Percentiles rank a stretch among this genome's conserved stretches.
Evolutionary conservation across 495 filamentous ascomycete species (phyloP).

Genomic region (Amniculicola lignicola): DNA sequence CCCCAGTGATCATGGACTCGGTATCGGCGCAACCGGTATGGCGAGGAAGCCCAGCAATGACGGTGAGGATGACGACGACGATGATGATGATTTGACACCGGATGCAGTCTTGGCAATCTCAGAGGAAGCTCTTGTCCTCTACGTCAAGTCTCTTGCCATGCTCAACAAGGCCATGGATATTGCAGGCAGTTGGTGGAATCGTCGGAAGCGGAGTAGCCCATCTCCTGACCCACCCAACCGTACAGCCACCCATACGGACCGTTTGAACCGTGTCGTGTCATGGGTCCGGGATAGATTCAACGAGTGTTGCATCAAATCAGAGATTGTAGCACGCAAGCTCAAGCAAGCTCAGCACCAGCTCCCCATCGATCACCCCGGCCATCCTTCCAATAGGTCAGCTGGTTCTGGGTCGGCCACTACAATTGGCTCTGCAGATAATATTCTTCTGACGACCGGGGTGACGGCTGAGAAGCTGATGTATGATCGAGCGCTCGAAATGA

Average conservation of each 20-base stretch:
- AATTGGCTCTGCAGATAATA: constrained; percentile 56
- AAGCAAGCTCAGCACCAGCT: constrained; percentile 81
- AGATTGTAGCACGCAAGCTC: constrained; percentile 82
- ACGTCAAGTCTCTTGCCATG: constrained; percentile 86
- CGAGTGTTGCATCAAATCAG: constrained; percentile 91
- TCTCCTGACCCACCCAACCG: constrained; percentile 46
- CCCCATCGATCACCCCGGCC: constrained; percentile 78
- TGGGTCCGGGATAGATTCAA: constrained; percentile 95
- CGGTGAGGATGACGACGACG: constrained; percentile 37
- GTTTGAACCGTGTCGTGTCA: constrained; percentile 90
- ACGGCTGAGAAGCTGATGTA: constrained; percentile 98
- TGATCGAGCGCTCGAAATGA: constrained; percentile 95
- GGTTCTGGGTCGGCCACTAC: constrained; percentile 46
- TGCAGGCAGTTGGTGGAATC: constrained; percentile 86
- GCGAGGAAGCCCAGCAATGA: constrained; percentile 43
- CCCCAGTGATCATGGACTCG: constrained; percentile 68
- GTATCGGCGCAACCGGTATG: constrained; percentile 55
- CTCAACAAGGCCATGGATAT: constrained; percentile 96
- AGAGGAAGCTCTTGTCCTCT: constrained; percentile 92
- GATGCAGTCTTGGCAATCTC: constrained; percentile 84
- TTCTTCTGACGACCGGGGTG: constrained; percentile 69
- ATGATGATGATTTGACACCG: constrained; percentile 70
- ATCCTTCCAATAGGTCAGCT: constrained; percentile 71
- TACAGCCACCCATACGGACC: constrained; percentile 55
- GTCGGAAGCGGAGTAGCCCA: constrained; percentile 48